Evolutionary conservation across 2,329 filamentous ascomycete species (phyloP).

Genomic region (Sclerotiophoma versabilis): DNA sequence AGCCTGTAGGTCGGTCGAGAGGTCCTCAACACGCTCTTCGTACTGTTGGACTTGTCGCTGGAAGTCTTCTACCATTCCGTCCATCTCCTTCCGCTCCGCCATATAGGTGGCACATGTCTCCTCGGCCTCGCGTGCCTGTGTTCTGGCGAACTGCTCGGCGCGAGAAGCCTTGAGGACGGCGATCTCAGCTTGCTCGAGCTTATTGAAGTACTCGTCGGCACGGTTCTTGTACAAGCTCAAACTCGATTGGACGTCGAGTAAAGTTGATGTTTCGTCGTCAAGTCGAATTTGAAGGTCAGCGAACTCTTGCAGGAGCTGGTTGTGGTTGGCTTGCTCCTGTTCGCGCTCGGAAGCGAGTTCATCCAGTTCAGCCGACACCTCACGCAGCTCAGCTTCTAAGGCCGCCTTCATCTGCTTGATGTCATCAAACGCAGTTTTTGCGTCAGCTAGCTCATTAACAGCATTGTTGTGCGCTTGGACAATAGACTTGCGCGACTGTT

Average conservation of each 20-base stretch:
- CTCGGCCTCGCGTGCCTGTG: conserved; percentile 88
- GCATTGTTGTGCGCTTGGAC: conserved; percentile 86
- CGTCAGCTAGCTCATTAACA: conserved; percentile 82
- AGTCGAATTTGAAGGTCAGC: conserved; percentile 92
- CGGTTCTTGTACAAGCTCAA: conserved; percentile 89
- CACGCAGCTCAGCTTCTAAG: conserved; percentile 85
- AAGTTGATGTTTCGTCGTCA: conserved; percentile 85
- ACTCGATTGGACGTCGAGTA: conserved; percentile 83
- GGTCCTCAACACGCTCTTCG: conserved; percentile 89
- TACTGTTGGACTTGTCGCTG: conserved; percentile 88
- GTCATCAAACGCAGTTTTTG: conserved; percentile 86
- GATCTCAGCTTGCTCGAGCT: conserved; percentile 96
- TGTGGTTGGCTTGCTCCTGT: conserved; percentile 86
- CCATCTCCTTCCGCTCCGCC: conserved; percentile 90
- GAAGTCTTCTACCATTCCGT: conserved; percentile 84
- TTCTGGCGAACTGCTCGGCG: conserved; percentile 92
- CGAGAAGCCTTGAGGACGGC: conserved; percentile 89
- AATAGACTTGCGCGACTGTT: conserved; percentile 82
- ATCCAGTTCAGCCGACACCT: conserved; percentile 81
- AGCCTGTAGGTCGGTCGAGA: conserved; percentile 86
- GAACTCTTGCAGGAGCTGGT: conserved; percentile 88
- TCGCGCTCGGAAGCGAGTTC: conserved; percentile 81
- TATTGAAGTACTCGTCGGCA: conserved; percentile 95
- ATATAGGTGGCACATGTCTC: conserved; percentile 89
- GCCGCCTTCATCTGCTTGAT: conserved; percentile 81